Evolutionary conservation across 139 green algal genomes (phyloP).

Genomic region (Tetradesmus lagerheimii): DNA sequence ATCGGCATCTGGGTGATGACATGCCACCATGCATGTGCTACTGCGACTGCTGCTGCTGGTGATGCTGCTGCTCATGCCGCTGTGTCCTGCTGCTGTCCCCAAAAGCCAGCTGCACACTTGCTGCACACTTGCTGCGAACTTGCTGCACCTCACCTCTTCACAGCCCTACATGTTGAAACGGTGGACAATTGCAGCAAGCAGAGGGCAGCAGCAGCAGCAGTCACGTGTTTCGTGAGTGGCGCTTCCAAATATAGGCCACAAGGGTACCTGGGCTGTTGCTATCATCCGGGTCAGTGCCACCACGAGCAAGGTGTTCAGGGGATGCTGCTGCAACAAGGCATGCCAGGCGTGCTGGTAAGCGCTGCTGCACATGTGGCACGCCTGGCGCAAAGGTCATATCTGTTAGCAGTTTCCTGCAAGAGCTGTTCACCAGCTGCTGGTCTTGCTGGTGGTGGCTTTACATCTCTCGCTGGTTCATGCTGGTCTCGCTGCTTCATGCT

Average conservation of each 20-base stretch:
- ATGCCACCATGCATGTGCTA: not conserved
- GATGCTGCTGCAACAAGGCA: not conserved
- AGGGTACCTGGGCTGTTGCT: not conserved
- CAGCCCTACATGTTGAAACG: not conserved
- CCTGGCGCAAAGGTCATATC: not conserved
- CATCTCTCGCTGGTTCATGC: not conserved
- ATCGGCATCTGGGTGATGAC: no score
- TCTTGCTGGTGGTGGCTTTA: not conserved
- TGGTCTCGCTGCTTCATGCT: no score
- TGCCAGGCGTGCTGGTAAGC: not conserved
- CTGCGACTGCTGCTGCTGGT: not conserved
- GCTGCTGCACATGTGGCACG: not conserved
- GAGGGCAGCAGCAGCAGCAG: not conserved
- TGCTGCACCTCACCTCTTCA: not conserved
- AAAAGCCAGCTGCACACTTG: not conserved
- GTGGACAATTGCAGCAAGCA: not conserved
- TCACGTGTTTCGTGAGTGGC: not conserved
- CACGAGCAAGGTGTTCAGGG: not conserved
- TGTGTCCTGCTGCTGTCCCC: not conserved
- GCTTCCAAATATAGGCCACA: no score
- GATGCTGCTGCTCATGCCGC: not conserved
- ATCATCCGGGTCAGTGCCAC: not conserved
- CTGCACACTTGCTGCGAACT: not conserved
- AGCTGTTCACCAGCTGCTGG: not conserved
- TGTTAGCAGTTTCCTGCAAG: not conserved